phyloP scores from a whole-genome alignment of 1,139 yeast genomes.

The Debaryomycetaceae sp. region DNA sequence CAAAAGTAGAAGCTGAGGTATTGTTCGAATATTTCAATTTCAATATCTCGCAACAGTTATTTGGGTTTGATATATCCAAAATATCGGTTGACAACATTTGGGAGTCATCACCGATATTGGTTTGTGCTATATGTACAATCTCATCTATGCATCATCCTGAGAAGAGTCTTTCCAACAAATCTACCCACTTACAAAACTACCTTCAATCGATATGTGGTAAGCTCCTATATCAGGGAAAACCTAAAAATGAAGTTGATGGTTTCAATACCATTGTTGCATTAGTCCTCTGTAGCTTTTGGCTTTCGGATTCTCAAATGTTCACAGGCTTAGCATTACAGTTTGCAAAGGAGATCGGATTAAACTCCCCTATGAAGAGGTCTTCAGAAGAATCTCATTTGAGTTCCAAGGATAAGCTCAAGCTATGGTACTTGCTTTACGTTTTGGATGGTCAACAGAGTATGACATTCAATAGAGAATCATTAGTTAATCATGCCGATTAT shows the following conservation, averaged over 20 bases:
- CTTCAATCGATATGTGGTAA: conserved; percentile 46
- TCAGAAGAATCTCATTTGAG: conserved; percentile 15
- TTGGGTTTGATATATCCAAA: conserved; percentile 59
- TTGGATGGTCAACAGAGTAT: conserved; percentile 70
- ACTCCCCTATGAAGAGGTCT: conserved; percentile 27
- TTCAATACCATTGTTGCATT: conserved; percentile 61
- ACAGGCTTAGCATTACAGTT: conserved; percentile 65
- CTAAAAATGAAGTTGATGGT: conserved; percentile 46
- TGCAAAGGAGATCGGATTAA: conserved; percentile 54
- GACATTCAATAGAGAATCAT: conserved; percentile 55
- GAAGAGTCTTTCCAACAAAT: conserved; percentile 28
- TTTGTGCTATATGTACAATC: conserved; percentile 61
- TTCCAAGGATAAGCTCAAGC: conserved; percentile 47
- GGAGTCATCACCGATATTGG: conserved; percentile 55
- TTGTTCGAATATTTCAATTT: conserved; percentile 51
- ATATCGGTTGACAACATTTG: conserved; percentile 50
- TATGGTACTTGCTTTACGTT: conserved; percentile 68
- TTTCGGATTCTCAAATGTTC: conserved; percentile 61
- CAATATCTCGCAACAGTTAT: conserved; percentile 60
- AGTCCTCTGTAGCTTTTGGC: conserved; percentile 68
- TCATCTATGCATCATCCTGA: conserved; percentile 61
- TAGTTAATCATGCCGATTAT: conserved; percentile 47
- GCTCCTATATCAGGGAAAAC: conserved; percentile 41
- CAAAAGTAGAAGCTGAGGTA: conserved; percentile 44
- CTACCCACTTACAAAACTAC: conserved; percentile 35